Evolutionary conservation across 2,329 filamentous ascomycete species (phyloP).

Genomic region (Chaetomium sp.): DNA sequence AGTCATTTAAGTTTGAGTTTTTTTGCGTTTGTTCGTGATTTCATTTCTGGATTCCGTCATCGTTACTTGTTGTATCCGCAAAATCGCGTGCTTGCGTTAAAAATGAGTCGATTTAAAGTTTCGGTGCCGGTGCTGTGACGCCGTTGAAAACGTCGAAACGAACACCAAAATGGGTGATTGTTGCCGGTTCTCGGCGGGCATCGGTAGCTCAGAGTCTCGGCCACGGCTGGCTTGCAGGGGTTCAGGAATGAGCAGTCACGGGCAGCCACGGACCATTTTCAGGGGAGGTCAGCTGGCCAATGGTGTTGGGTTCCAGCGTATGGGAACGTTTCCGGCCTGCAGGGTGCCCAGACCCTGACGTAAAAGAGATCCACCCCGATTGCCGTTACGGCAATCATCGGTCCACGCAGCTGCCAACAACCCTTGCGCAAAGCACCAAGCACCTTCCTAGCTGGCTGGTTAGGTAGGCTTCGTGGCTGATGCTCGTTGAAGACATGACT

Average conservation of each 20-base stretch:
- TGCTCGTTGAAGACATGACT: constrained; percentile 15
- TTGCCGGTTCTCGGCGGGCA: constrained; percentile 22
- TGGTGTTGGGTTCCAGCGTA: constrained; percentile 17
- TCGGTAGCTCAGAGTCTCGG: constrained; percentile 14
- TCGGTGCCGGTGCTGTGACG: neutral
- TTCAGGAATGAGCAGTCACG: neutral
- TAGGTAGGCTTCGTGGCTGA: constrained; percentile 16
- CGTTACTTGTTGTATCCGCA: neutral
- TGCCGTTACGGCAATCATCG: constrained; percentile 29
- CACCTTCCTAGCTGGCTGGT: constrained; percentile 9
- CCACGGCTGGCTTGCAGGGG: neutral
- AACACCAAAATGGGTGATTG: neutral
- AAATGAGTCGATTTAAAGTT: neutral
- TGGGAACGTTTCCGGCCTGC: constrained; percentile 25
- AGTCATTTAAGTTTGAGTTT: neutral
- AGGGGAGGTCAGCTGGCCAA: constrained; percentile 25
- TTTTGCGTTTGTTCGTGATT: neutral
- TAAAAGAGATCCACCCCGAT: constrained; percentile 24
- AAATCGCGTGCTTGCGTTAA: constrained; percentile 6
- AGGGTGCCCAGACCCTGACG: constrained; percentile 24
- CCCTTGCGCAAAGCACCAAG: constrained; percentile 6
- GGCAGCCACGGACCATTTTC: neutral
- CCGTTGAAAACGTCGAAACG: neutral
- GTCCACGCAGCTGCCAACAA: constrained; percentile 13
- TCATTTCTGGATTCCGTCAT: neutral